Evolutionary conservation across 768 basidiomycete species (phyloP).

Genomic region (Kwoniella heveanensis): DNA sequence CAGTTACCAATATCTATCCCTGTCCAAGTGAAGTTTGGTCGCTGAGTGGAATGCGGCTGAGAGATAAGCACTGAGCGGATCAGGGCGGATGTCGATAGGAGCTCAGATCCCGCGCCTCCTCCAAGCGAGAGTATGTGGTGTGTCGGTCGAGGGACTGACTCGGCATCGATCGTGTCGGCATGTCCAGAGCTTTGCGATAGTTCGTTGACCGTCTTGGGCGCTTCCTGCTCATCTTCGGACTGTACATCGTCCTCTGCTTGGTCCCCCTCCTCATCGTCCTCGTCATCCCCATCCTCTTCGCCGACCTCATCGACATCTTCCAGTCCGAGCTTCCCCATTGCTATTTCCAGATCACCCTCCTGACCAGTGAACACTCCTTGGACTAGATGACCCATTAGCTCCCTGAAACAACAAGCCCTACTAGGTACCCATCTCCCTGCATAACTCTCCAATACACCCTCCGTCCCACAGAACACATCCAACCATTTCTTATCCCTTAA

Average conservation of each 20-base stretch:
- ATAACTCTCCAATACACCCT: slow-evolving; percentile 46
- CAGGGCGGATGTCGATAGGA: slow-evolving; percentile 42
- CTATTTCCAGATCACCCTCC: not conserved
- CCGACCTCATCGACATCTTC: slow-evolving; percentile 10
- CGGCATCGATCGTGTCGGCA: too few relatives aligned
- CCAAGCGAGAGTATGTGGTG: slow-evolving; percentile 48
- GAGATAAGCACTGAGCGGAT: slow-evolving; percentile 15
- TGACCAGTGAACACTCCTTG: slow-evolving; percentile 8
- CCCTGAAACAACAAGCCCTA: slow-evolving; percentile 50
- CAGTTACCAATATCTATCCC: slow-evolving; percentile 53
- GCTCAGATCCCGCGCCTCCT: slow-evolving; percentile 54
- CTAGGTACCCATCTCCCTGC: slow-evolving; percentile 55
- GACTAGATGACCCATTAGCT: slow-evolving; percentile 37
- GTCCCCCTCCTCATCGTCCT: not conserved
- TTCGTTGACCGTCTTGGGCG: too few relatives aligned
- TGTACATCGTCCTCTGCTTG: not conserved
- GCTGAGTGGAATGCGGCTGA: slow-evolving; percentile 9
- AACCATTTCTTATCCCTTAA: slow-evolving; percentile 54
- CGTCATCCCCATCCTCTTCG: slow-evolving; percentile 19
- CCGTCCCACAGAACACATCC: slow-evolving; percentile 44
- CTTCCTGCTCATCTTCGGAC: not conserved
- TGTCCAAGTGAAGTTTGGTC: slow-evolving; percentile 26
- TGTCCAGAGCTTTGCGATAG: too few relatives aligned
- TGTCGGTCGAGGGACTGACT: slow-evolving; percentile 2
- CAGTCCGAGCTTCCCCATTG: not conserved